These are phyloP conservation scores for Eruca vesicaria DNA, from an alignment of 441 rosid species.

Conservation along the genomic window DNA sequence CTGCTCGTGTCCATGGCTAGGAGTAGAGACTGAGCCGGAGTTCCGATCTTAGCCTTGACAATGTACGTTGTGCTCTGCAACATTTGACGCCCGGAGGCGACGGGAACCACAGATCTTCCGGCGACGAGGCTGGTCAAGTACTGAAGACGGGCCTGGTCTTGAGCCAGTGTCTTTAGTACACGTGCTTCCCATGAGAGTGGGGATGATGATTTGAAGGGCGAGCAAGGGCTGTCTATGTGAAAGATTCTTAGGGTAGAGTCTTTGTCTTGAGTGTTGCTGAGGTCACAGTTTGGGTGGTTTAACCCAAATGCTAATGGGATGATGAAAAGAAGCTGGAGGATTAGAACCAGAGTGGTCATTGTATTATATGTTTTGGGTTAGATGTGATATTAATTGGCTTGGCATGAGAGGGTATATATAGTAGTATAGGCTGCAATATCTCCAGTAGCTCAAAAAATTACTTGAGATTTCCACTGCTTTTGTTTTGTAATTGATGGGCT, in stretches of 20 bases:
- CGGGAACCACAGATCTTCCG: constrained; percentile 68
- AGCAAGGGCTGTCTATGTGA: constrained; percentile 79
- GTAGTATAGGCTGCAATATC: constrained; percentile 12
- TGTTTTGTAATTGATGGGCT: not conserved
- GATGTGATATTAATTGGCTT: constrained; percentile 22
- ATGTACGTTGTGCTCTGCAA: constrained; percentile 80
- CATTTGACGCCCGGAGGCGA: constrained; percentile 83
- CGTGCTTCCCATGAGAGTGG: constrained; percentile 79
- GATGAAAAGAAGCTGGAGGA: constrained; percentile 34
- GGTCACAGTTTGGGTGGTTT: constrained; percentile 49
- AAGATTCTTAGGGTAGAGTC: constrained; percentile 66
- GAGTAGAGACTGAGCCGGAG: constrained; percentile 80
- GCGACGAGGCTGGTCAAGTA: constrained; percentile 68
- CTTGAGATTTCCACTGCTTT: not conserved
- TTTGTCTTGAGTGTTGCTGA: constrained; percentile 41
- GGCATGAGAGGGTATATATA: constrained; percentile 33
- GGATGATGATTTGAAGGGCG: constrained; percentile 69
- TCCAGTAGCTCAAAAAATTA: not conserved
- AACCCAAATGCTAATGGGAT: constrained; percentile 38
- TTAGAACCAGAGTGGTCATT: constrained; percentile 27
- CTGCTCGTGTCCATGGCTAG: constrained; percentile 87
- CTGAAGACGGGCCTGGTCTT: constrained; percentile 72
- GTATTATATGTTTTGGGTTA: constrained; percentile 16
- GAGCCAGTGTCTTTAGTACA: constrained; percentile 58
- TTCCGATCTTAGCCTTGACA: constrained; percentile 63